Conservation (phyloP, 1,139 yeast genomes). For the Pichia sp. region DNA sequence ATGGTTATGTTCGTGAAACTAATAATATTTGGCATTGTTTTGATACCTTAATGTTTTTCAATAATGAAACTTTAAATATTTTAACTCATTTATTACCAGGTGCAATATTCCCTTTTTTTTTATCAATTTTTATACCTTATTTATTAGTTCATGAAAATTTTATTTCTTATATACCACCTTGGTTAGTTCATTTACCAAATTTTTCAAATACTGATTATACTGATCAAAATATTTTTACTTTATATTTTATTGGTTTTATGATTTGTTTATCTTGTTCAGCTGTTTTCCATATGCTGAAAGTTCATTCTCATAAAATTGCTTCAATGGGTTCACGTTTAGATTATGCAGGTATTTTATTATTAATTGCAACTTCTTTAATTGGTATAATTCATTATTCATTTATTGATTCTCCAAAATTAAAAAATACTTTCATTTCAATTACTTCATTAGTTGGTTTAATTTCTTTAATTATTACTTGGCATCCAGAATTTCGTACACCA, state of each 20-base stretch:
- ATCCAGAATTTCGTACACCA: conserved; percentile 59
- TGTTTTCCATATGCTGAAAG: conserved; percentile 66
- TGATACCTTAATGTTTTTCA: conserved; percentile 57
- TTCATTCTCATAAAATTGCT: conserved; percentile 61
- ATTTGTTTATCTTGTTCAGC: conserved; percentile 70
- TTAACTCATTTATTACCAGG: conserved; percentile 78
- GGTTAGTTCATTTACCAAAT: conserved; percentile 31
- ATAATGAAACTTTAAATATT: conserved; percentile 80
- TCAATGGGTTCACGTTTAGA: conserved; percentile 74
- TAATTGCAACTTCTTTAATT: conserved; percentile 69
- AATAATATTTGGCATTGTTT: conserved; percentile 46
- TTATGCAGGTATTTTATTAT: conserved; percentile 75
- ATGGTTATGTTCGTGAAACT: conserved; percentile 75
- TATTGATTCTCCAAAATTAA: conserved; percentile 39
- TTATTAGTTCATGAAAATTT: conserved; percentile 18
- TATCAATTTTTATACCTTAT: conserved; percentile 22
- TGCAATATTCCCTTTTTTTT: conserved; percentile 31
- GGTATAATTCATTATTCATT: conserved; percentile 67
- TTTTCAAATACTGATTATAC: conserved; percentile 40
- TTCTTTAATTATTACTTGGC: conserved; percentile 61
- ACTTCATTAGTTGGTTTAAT: conserved; percentile 51
- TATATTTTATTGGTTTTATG: conserved; percentile 47
- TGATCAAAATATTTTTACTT: conserved; percentile 39
- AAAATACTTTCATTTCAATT: conserved; percentile 37
- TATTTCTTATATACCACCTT: conserved; percentile 23